These are phyloP conservation scores for Coemansia sp. DNA, from an alignment of 192 early-diverging fungal genomes.

Conservation along the genomic window DNA sequence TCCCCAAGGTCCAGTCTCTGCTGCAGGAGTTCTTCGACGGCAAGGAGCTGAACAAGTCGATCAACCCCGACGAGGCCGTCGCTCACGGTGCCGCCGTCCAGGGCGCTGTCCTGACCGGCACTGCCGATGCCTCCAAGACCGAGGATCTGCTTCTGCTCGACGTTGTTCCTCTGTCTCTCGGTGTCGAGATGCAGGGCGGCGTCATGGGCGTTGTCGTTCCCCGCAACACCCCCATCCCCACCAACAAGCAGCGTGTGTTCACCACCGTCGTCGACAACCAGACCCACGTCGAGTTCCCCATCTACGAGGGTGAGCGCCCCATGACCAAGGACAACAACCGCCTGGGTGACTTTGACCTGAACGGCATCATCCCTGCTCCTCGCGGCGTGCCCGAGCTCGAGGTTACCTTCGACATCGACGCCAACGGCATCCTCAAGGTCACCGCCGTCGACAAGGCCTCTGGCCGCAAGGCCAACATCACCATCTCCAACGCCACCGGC, in stretches of 20 bases:
- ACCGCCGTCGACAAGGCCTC: constrained; percentile 89
- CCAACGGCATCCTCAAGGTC: constrained; percentile 88
- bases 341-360: constrained; percentile 79
- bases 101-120: constrained; percentile 73
- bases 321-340: constrained; percentile 91
- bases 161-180: constrained; percentile 80
- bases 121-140: constrained; percentile 59
- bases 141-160: constrained; percentile 78
- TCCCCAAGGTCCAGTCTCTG: constrained; percentile 85
- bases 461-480: constrained; percentile 85
- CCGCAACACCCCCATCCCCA: constrained; percentile 81
- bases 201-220: constrained; percentile 80
- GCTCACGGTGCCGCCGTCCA: constrained; percentile 92
- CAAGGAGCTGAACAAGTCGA: constrained; percentile 78
- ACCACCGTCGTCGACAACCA: constrained; percentile 81
- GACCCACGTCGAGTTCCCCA: constrained; percentile 79
- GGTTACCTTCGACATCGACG: constrained; percentile 81
- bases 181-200: constrained; percentile 82
- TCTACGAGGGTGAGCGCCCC: constrained; percentile 83
- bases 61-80: constrained; percentile 96
- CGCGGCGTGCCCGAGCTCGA: constrained; percentile 74
- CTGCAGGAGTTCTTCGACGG: constrained; percentile 75
- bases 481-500: constrained; percentile 92
- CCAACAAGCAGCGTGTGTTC: constrained; percentile 76
- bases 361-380: constrained; percentile 75